Conservation (phyloP, 352 stramenopile species). For the Phytophthora tentaculata region DNA sequence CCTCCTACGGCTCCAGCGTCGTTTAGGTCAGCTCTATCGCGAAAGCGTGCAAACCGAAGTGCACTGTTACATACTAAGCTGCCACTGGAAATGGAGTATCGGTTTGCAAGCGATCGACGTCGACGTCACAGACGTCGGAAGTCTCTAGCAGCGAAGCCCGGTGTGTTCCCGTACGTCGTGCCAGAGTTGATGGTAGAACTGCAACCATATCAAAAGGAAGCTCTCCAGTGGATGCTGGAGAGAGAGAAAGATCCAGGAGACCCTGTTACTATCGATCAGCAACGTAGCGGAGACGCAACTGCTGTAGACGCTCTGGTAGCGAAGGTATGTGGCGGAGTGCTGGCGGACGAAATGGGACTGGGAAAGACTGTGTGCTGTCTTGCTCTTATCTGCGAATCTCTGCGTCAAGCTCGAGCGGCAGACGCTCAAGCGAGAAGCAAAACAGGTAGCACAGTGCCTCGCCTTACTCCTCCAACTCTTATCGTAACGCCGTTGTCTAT, state of each 20-base stretch:
- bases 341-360: slow-evolving; percentile 91
- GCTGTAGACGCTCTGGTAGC: slow-evolving; percentile 46
- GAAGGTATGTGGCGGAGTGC: slow-evolving; percentile 72
- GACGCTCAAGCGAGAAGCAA: slow-evolving; percentile 33
- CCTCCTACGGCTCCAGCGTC: slow-evolving; percentile 17
- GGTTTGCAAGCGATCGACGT: slow-evolving; percentile 57
- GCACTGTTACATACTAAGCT: slow-evolving; percentile 62
- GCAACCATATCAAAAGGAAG: slow-evolving; percentile 83
- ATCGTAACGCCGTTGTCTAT: slow-evolving; percentile 89
- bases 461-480: slow-evolving; percentile 63
- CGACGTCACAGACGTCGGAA: slow-evolving; percentile 52
- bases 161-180: slow-evolving; percentile 48
- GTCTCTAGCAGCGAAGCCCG: slow-evolving; percentile 44
- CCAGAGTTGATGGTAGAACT: slow-evolving; percentile 70
- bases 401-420: slow-evolving; percentile 48
- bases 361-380: slow-evolving; percentile 92
- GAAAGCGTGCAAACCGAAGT: slow-evolving; percentile 37
- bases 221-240: slow-evolving; percentile 90
- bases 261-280: slow-evolving; percentile 40
- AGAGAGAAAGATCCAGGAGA: slow-evolving; percentile 46
- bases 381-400: slow-evolving; percentile 73
- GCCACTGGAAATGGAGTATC: slow-evolving; percentile 65
- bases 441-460: slow-evolving; percentile 37
- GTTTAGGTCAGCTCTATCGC: slow-evolving; percentile 28
- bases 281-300: slow-evolving; percentile 34